These are phyloP conservation scores for Mortierella claussenii DNA, from an alignment of 192 early-diverging fungal species.

Conservation along the genomic window DNA sequence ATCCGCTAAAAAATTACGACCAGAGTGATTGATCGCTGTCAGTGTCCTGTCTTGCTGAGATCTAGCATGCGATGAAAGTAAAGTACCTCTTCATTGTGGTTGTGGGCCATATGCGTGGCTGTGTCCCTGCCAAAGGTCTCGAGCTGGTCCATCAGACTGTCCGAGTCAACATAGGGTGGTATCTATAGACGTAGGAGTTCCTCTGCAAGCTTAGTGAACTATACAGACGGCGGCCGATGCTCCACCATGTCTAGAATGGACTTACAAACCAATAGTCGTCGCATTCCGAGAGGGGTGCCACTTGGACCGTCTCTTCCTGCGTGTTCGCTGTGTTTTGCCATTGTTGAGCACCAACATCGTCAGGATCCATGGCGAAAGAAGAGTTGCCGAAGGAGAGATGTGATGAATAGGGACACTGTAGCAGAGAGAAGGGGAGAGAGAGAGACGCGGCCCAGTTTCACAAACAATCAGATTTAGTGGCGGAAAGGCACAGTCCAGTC, in stretches of 20 bases:
- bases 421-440: neutral
- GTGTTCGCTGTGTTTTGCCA: conserved; percentile 12
- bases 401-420: too few relatives aligned
- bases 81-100: conserved; percentile 13
- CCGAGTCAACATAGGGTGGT: conserved; percentile 3
- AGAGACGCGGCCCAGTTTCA: too few relatives aligned
- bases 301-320: neutral
- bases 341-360: conserved; percentile 29
- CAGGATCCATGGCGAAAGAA: conserved; percentile 34
- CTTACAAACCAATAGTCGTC: conserved; percentile 47
- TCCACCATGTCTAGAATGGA: too few relatives aligned
- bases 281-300: neutral
- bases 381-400: neutral
- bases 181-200: conserved; percentile 16
- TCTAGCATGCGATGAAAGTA: neutral
- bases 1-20: conserved; percentile 13
- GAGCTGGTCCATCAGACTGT: neutral
- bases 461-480: too few relatives aligned
- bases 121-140: conserved; percentile 6
- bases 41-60: neutral
- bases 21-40: too few relatives aligned
- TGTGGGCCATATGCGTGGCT: conserved; percentile 9
- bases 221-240: too few relatives aligned
- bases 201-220: too few relatives aligned
- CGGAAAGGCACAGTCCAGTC: too few relatives aligned